Evolutionary conservation across 1,284 basidiomycete genomes (phyloP).

Genomic region (Boletus calvinii): DNA sequence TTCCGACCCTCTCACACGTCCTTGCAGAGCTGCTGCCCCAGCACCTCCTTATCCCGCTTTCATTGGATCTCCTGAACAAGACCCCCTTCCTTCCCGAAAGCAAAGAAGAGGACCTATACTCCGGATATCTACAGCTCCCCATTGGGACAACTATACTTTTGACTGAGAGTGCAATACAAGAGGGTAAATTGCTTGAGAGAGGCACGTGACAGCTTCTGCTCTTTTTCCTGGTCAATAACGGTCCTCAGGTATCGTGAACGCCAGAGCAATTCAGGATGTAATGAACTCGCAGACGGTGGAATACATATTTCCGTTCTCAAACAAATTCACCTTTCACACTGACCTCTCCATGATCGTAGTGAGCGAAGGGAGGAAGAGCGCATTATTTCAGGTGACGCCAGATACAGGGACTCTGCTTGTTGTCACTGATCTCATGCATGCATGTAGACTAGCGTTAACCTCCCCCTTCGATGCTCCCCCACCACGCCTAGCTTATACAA

Average conservation of each 20-base stretch:
- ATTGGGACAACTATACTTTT: constrained; percentile 61
- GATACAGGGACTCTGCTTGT: not conserved
- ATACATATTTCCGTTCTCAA: constrained; percentile 77
- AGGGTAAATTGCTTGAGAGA: constrained; percentile 63
- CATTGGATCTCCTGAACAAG: constrained; percentile 62
- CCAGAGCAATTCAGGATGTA: constrained; percentile 67
- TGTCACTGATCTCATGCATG: not conserved
- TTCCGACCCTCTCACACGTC: constrained; percentile 51
- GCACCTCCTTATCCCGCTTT: constrained; percentile 49
- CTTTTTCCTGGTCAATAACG: not conserved
- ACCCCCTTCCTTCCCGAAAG: constrained; percentile 63
- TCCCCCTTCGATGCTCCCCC: constrained; percentile 43
- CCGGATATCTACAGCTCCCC: constrained; percentile 75
- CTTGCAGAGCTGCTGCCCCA: constrained; percentile 58
- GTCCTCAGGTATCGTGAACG: constrained; percentile 60
- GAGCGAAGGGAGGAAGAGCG: constrained; percentile 63
- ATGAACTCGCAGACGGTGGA: constrained; percentile 70
- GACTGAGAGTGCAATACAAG: constrained; percentile 65
- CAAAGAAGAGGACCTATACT: constrained; percentile 70
- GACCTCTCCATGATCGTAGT: constrained; percentile 68
- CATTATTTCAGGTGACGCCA: constrained; percentile 58
- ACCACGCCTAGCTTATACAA: constrained; percentile 46
- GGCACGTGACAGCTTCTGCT: constrained; percentile 38
- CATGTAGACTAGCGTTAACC: constrained; percentile 51
- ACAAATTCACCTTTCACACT: constrained; percentile 71